A percentile compares a stretch with the other conserved stretches of the same genome.
phyloP scores from a whole-genome alignment of 169 alveolate genomes.

The Eimeria falciformis region DNA sequence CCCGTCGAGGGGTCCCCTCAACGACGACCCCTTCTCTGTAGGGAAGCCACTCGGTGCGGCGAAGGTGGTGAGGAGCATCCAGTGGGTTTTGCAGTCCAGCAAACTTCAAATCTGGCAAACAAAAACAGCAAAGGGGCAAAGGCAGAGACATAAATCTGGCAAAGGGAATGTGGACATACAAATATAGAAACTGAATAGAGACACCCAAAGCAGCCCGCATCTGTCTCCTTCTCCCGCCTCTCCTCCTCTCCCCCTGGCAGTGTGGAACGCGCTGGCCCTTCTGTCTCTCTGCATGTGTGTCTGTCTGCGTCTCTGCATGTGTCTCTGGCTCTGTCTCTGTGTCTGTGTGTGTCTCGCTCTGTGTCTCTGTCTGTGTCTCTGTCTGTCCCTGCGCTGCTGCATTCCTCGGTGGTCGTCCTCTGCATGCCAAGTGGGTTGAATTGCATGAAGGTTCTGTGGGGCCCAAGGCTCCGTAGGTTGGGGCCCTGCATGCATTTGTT shows the following conservation, averaged over 20 bases:
- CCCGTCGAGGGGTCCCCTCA: not conserved
- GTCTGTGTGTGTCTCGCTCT: no score
- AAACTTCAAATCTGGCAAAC: no score
- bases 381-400: not conserved
- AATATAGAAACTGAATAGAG: no score
- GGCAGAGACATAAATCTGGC: no score
- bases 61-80: constrained; percentile 99
- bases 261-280: not conserved
- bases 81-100: constrained; percentile 98
- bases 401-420: not conserved
- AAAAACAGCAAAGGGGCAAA: no score
- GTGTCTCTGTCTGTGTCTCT: constrained; percentile 1
- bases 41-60: constrained; percentile 95
- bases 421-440: no score
- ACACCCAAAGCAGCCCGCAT: not conserved
- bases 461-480: no score
- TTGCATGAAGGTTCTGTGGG: no score
- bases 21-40: constrained; percentile 81
- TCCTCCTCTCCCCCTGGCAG: not conserved
- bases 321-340: not conserved
- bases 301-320: not conserved
- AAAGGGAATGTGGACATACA: no score
- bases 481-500: not conserved
- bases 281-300: not conserved
- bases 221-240: not conserved